Percentiles rank a stretch among this genome's conserved stretches.
phyloP scores from a whole-genome alignment of 495 filamentous ascomycete species.

The Penicillium steckii region DNA sequence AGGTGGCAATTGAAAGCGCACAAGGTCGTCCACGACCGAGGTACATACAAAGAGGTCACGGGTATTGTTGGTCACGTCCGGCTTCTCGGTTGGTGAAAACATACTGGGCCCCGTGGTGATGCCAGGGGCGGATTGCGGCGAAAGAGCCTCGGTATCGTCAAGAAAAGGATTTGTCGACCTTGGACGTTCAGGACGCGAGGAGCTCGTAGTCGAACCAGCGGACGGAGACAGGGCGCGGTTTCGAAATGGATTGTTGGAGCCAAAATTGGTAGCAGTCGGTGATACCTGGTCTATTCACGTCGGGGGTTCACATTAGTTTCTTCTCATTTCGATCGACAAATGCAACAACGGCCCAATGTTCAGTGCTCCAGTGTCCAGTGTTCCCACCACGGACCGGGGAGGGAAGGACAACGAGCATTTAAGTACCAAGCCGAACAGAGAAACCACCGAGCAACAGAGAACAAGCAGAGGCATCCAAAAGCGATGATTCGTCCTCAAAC shows the following conservation, averaged over 20 bases:
- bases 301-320: constrained; percentile 11
- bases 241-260: constrained; percentile 98
- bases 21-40: not conserved
- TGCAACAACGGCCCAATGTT: too few relatives aligned
- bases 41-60: constrained; percentile 90
- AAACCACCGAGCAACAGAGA: not conserved
- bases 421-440: not conserved
- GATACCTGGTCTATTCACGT: constrained; percentile 29
- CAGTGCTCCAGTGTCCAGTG: too few relatives aligned
- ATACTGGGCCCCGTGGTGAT: constrained; percentile 50
- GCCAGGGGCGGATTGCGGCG: constrained; percentile 45
- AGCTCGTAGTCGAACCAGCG: constrained; percentile 39
- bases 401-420: not conserved
- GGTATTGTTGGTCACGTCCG: constrained; percentile 59
- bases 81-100: constrained; percentile 53
- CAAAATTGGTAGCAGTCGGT: constrained; percentile 60
- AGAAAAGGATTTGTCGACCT: constrained; percentile 91
- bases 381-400: too few relatives aligned
- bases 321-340: constrained; percentile 3
- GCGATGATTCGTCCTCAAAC: not conserved
- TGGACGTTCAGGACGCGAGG: constrained; percentile 63
- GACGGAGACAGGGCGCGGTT: constrained; percentile 81
- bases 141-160: constrained; percentile 60
- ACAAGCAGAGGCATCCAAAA: not conserved
- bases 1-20: not conserved